Base-by-base conservation (phyloP, 805 yeast genomes). In the Starmerella potacharoeniae region DNA sequence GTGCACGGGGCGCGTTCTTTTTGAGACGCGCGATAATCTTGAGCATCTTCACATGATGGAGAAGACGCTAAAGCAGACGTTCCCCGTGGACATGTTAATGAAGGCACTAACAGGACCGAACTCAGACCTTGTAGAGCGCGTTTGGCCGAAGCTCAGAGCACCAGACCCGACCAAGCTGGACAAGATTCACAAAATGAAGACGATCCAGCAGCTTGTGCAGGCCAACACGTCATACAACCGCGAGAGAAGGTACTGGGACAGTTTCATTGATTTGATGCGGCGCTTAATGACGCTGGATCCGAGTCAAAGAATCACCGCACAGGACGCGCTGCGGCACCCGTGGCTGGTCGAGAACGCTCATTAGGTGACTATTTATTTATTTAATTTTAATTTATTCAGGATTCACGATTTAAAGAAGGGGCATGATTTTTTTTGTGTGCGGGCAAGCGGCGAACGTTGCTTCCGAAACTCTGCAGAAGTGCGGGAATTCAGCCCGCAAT, bases 11-110 rank as follows among this genome's bases (percentile, higher is more conserved):
- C 95, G 88, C 65, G 96, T 97, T 0, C 72, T 93, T 29, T 93
- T 91, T 70, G 89, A 87, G 61, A 93, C 97, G 0, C 96, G 91
- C 68, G 97, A 93, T 66, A 90, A 91, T 68, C 73, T 83, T 51
- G 97, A 91, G 69, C 99, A 93, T 70, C 73, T 93, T 68, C 95
- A 95, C 14, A 83, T 93, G 85, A 93, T 93, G 85, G 91, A 93
- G 69, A 82, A 80, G 60, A 79, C 90, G 22, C 74, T 83, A 30
- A 85, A 84, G 22, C 69, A 71, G 59, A 73, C 68, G 16, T 74
- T 74, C 50, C 65, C 65, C 39, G 54, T 58, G 30, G 31, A 56
- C 5, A 49, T 67, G 53, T 54, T 69, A 29, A 53, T 58, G 6
- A 53, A 51, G 17, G 68, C 71, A 22, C 49, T 60, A 1, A 33